Percentiles rank a stretch among this genome's conserved stretches.
These are phyloP conservation scores for Diaporthe velutina DNA, from an alignment of 2,329 filamentous ascomycete species.

Conservation along the genomic window DNA sequence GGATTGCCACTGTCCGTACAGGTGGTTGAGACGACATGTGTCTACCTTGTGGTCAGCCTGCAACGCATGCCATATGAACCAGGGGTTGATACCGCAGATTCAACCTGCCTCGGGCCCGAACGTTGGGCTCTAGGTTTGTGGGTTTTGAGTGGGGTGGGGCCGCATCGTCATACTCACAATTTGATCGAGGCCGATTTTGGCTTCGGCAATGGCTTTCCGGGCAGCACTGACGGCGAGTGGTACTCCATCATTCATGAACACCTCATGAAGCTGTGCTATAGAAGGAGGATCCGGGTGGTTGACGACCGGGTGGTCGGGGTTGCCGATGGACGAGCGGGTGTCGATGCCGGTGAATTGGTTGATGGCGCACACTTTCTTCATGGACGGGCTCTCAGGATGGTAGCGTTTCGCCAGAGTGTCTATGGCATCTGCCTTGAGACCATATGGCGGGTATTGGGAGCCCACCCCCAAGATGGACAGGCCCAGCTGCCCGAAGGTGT, in stretches of 20 bases:
- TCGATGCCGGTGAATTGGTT: constrained; percentile 75
- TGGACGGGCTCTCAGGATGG: constrained; percentile 71
- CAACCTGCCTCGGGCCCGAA: neutral
- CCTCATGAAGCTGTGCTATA: constrained; percentile 66
- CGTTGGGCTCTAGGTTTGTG: neutral
- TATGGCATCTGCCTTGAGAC: constrained; percentile 63
- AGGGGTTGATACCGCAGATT: neutral
- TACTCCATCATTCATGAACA: constrained; percentile 70
- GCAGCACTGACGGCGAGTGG: constrained; percentile 69
- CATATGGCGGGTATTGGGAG: constrained; percentile 70
- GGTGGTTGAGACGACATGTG: constrained; percentile 76
- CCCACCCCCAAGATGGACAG: constrained; percentile 73
- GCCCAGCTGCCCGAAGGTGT: constrained; percentile 63
- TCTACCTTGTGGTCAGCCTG: constrained; percentile 48
- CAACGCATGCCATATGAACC: neutral
- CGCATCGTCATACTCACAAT: constrained; percentile 51
- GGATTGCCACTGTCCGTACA: constrained; percentile 79
- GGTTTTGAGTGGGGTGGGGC: too few species aligned
- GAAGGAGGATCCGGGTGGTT: constrained; percentile 67
- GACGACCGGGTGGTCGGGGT: constrained; percentile 70
- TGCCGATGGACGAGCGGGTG: constrained; percentile 71
- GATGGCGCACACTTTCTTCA: constrained; percentile 73
- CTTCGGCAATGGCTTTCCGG: constrained; percentile 68
- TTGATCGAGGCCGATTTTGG: constrained; percentile 61
- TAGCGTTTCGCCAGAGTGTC: constrained; percentile 66